A percentile compares a stretch with the other conserved stretches of the same genome.
These are phyloP conservation scores for Syzygium syzygioides DNA, from an alignment of 441 rosid genomes.

Conservation along the genomic window DNA sequence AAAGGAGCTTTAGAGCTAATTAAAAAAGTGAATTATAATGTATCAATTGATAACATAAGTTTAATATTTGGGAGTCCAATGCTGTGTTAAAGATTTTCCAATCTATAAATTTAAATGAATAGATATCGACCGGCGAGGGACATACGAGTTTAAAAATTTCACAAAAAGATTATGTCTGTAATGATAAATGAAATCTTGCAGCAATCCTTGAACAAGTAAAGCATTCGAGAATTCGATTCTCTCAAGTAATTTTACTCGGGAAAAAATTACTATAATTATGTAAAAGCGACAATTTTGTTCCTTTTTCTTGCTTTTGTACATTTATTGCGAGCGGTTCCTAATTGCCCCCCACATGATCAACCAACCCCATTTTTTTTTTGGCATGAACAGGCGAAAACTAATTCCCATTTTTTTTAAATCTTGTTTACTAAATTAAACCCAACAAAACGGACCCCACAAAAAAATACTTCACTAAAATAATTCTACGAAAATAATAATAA, in stretches of 20 bases:
- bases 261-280: not conserved
- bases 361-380: not conserved
- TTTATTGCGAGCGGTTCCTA: not conserved
- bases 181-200: not conserved
- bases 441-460: not conserved
- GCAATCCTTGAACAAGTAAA: accelerated
- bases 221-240: not conserved
- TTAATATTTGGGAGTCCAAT: accelerated
- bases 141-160: no score
- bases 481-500: not conserved
- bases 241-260: not conserved
- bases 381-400: not conserved
- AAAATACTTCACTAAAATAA: not conserved
- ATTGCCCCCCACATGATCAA: not conserved
- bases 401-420: not conserved
- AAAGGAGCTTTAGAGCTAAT: not conserved
- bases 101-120: not conserved
- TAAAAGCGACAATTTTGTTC: not conserved
- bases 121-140: not conserved
- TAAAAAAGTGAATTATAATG: not conserved
- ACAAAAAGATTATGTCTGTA: no score
- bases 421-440: not conserved
- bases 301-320: not conserved
- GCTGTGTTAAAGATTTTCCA: no score
- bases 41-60: not conserved